phyloP scores from a whole-genome alignment of 176 grass and related monocot genomes.

The bread wheat (Triticum aestivum) region DNA sequence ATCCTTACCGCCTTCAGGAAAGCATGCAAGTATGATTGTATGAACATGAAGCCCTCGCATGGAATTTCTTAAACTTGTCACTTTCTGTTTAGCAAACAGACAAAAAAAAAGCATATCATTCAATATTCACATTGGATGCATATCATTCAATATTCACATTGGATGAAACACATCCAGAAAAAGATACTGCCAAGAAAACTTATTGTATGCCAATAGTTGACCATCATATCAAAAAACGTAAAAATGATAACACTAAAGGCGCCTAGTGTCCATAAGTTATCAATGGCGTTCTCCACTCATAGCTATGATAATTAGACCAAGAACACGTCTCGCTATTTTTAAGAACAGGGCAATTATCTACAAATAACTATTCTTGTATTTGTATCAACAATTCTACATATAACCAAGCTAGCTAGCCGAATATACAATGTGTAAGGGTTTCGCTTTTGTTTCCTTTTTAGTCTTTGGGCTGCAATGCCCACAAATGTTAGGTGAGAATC shows the following conservation, averaged over 20 bases:
- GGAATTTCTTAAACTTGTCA: conserved; percentile 64
- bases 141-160: conserved; percentile 41
- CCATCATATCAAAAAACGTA: conserved; percentile 11
- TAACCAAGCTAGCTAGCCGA: not conserved
- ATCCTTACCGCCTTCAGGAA: conserved; percentile 51
- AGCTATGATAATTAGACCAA: conserved; percentile 14
- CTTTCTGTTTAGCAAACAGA: conserved; percentile 75
- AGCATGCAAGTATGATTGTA: conserved; percentile 42
- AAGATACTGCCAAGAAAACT: conserved; percentile 25
- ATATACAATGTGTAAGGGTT: not conserved
- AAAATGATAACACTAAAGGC: not conserved
- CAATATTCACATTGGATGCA: conserved; percentile 34
- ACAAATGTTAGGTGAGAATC: not conserved
- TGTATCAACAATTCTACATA: conserved; percentile 21
- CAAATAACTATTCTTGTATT: not conserved
- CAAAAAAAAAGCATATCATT: conserved; percentile 47
- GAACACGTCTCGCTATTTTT: not conserved
- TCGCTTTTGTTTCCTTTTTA: not conserved
- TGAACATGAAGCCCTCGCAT: conserved; percentile 32
- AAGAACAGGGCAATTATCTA: not conserved
- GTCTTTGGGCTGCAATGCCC: not conserved
- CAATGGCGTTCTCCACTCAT: conserved; percentile 14
- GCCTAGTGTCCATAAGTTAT: not conserved
- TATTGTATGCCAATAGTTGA: conserved; percentile 9
- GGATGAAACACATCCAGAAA: conserved; percentile 22